These are phyloP conservation scores for Colletotrichum chlorophyti DNA, from an alignment of 2,329 filamentous ascomycete species.

Conservation along the genomic window DNA sequence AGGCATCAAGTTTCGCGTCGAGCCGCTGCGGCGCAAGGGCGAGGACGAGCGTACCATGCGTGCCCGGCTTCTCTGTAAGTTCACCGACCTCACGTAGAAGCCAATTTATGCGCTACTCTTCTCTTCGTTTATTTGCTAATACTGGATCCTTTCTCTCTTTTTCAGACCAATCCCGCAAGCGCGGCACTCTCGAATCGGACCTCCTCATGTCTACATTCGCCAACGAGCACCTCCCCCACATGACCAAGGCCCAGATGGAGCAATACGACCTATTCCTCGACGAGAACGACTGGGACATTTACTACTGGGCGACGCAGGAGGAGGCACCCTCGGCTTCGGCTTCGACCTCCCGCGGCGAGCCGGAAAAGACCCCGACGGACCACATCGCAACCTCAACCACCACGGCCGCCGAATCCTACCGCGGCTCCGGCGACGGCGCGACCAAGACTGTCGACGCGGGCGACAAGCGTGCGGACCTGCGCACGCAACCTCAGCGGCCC, in stretches of 20 bases:
- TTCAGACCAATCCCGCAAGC: constrained; percentile 93
- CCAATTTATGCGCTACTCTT: too few relatives aligned
- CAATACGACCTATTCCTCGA: constrained; percentile 94
- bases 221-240: constrained; percentile 74
- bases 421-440: constrained; percentile 5
- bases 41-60: constrained; percentile 88
- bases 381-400: constrained; percentile 33
- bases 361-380: background rate
- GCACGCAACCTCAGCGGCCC: constrained; percentile 39
- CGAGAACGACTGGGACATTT: constrained; percentile 99
- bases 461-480: constrained; percentile 36
- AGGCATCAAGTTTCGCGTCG: constrained; percentile 84
- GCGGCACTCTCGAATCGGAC: constrained; percentile 94
- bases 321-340: constrained; percentile 57
- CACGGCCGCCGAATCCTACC: constrained; percentile 12
- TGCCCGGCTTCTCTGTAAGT: constrained; percentile 76
- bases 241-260: constrained; percentile 75
- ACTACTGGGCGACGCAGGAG: constrained; percentile 98
- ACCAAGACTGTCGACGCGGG: constrained; percentile 29
- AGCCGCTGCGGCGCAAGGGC: constrained; percentile 84
- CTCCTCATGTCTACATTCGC: constrained; percentile 97
- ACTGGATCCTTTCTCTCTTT: too few relatives aligned
- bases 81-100: background rate
- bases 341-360: constrained; percentile 29
- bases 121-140: too few relatives aligned